A percentile compares a stretch with the other conserved stretches of the same genome.
Evolutionary conservation across 345 rosid species (phyloP).

Genomic region (Bruguiera sexangula): DNA sequence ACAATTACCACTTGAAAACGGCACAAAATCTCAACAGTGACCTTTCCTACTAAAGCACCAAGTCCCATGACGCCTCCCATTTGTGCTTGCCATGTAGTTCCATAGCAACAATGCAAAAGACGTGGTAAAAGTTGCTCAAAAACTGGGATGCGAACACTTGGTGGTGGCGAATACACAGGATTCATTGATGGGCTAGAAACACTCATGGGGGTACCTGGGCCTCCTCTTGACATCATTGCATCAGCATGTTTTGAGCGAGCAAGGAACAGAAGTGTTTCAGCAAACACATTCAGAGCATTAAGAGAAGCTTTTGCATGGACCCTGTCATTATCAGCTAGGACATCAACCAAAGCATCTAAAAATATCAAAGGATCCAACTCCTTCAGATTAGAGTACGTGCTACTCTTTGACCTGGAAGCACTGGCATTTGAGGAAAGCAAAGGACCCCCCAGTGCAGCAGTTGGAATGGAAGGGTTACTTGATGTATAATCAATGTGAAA

Average conservation of each 20-base stretch:
- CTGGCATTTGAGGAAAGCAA: slow-evolving; percentile 45
- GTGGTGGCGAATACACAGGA: slow-evolving; percentile 95
- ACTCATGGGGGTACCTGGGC: slow-evolving; percentile 91
- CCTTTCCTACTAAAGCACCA: slow-evolving; percentile 95
- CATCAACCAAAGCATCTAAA: slow-evolving; percentile 93
- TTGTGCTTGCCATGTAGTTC: slow-evolving; percentile 97
- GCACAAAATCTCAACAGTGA: slow-evolving; percentile 89
- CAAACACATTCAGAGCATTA: slow-evolving; percentile 68
- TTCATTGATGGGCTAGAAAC: slow-evolving; percentile 98
- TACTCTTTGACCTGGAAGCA: slow-evolving; percentile 60
- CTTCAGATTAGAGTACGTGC: slow-evolving; percentile 59
- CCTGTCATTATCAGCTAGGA: slow-evolving; percentile 87
- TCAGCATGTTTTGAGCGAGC: slow-evolving; percentile 92
- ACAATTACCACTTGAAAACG: slow-evolving; percentile 85
- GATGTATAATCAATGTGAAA: slow-evolving; percentile 68
- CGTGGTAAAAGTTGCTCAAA: slow-evolving; percentile 98
- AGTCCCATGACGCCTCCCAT: slow-evolving; percentile 99
- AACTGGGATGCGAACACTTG: slow-evolving; percentile 87
- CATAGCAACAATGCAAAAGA: slow-evolving; percentile 94
- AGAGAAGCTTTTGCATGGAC: slow-evolving; percentile 92
- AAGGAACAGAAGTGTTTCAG: slow-evolving; percentile 86
- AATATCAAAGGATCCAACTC: slow-evolving; percentile 88
- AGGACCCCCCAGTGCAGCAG: slow-evolving; percentile 50
- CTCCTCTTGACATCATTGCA: slow-evolving; percentile 76
- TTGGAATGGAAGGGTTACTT: slow-evolving; percentile 45